Conservation (phyloP, 257 asterid species). For the Gardenia jasminoides region DNA sequence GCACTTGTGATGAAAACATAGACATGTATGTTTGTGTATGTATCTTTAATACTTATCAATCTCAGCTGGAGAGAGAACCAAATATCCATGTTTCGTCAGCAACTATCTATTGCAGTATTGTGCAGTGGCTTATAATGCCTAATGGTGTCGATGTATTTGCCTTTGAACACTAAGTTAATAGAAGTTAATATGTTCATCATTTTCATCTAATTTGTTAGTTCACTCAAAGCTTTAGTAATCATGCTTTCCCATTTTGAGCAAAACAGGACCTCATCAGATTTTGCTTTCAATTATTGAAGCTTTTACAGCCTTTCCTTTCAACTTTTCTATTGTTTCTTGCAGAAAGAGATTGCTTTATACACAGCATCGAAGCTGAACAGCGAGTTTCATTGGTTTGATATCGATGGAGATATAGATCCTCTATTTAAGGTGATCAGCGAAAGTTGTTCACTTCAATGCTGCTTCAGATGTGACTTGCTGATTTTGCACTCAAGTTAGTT, state of each 20-base stretch:
- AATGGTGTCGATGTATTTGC: neutral
- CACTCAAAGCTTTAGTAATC: neutral
- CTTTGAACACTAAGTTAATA: neutral
- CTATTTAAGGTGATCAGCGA: slow-evolving; percentile 76
- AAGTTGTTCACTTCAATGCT: neutral
- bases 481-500: neutral
- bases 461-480: neutral
- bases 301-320: neutral
- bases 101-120: neutral
- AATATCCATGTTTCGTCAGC: neutral
- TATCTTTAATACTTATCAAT: neutral
- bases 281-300: neutral
- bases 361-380: slow-evolving; percentile 93
- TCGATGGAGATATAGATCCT: slow-evolving; percentile 97
- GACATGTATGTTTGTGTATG: neutral
- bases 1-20: neutral
- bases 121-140: neutral
- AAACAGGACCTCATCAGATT: neutral
- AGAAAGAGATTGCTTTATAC: slow-evolving; percentile 97
- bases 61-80: neutral
- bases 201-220: neutral
- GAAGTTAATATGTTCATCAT: neutral
- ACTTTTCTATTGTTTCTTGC: slow-evolving; percentile 40
- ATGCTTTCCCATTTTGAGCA: neutral
- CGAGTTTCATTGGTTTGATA: slow-evolving; percentile 96